A percentile compares a stretch with the other conserved stretches of the same genome.
Conservation (phyloP, 2,329 filamentous ascomycete genomes). For the Phialophora macrospora region DNA sequence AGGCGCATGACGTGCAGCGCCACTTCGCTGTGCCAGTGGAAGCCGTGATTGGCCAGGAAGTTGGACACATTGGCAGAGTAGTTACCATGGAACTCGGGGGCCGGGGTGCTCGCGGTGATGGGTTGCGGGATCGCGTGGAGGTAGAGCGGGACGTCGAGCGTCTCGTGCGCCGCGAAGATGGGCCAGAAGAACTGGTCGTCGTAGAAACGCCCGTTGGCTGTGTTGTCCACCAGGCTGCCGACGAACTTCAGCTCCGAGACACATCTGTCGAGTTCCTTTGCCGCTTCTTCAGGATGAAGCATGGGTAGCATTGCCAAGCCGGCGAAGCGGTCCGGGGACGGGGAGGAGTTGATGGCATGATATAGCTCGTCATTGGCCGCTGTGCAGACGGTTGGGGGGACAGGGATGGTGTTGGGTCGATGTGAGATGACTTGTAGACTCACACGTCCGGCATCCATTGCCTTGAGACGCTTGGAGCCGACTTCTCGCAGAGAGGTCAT, state of each 20-base stretch:
- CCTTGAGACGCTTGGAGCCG: conserved; percentile 27
- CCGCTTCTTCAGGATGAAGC: conserved; percentile 45
- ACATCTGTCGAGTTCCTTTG: conserved; percentile 46
- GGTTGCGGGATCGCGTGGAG: conserved; percentile 50
- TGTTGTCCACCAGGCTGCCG: conserved; percentile 55
- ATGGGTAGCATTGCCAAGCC: conserved; percentile 53
- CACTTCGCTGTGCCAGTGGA: conserved; percentile 47
- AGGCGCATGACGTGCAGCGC: conserved; percentile 49
- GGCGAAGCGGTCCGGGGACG: conserved; percentile 44
- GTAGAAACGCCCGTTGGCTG: conserved; percentile 45
- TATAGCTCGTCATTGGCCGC: conserved; percentile 35
- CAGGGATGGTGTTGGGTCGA: conserved; percentile 30
- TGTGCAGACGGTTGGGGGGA: conserved; percentile 32
- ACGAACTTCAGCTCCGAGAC: conserved; percentile 54
- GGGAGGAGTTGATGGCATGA: conserved; percentile 42
- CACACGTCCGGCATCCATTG: conserved; percentile 33
- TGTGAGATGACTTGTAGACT: conserved; percentile 38
- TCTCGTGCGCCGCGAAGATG: conserved; percentile 51
- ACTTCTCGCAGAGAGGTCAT: conserved; percentile 32
- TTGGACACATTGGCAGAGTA: conserved; percentile 27
- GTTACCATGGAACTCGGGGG: conserved; percentile 27
- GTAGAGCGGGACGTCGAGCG: conserved; percentile 58
- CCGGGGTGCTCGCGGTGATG: conserved; percentile 41
- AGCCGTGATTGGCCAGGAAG: conserved; percentile 31
- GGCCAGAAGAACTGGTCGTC: conserved; percentile 52